Conservation (phyloP, 805 yeast species). For the Candida saitoana region DNA sequence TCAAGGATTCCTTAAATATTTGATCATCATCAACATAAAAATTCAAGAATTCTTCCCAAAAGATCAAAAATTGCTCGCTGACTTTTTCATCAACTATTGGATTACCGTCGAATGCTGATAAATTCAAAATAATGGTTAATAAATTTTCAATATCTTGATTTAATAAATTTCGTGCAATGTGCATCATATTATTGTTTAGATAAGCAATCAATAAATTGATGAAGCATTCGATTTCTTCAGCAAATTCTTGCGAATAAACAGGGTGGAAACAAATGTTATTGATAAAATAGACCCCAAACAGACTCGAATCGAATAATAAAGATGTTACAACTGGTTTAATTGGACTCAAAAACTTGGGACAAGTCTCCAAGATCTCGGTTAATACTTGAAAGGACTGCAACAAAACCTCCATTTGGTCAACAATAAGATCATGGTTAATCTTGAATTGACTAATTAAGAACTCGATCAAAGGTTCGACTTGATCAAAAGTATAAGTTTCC, state of each 20-base stretch:
- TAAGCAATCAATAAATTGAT: conserved; percentile 43
- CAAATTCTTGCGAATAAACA: conserved; percentile 24
- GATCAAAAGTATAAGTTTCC: conserved; percentile 22
- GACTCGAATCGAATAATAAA: conserved; percentile 35
- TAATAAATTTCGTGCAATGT: conserved; percentile 37
- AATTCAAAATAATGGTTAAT: conserved; percentile 45
- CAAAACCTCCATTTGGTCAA: conserved; percentile 13
- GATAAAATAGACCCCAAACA: conserved; percentile 44
- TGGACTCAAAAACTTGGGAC: conserved; percentile 37
- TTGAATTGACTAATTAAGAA: conserved; percentile 19
- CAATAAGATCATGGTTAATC: conserved; percentile 8
- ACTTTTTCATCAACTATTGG: conserved; percentile 60
- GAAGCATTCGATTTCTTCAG: conserved; percentile 38
- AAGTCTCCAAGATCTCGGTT: conserved; percentile 45
- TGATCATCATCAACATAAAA: conserved; percentile 49
- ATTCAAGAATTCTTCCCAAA: conserved; percentile 69
- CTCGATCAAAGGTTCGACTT: conserved; percentile 20
- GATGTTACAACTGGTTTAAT: conserved; percentile 25
- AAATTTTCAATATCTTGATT: conserved; percentile 34
- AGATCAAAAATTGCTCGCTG: conserved; percentile 49
- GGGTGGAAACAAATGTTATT: conserved; percentile 24
- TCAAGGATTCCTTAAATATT: conserved; percentile 11
- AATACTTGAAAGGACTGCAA: conserved; percentile 29
- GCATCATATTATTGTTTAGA: conserved; percentile 44
- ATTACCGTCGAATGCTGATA: conserved; percentile 53